Conservation (phyloP, 2,329 filamentous ascomycete genomes). For the Cryphonectria carpinicola region DNA sequence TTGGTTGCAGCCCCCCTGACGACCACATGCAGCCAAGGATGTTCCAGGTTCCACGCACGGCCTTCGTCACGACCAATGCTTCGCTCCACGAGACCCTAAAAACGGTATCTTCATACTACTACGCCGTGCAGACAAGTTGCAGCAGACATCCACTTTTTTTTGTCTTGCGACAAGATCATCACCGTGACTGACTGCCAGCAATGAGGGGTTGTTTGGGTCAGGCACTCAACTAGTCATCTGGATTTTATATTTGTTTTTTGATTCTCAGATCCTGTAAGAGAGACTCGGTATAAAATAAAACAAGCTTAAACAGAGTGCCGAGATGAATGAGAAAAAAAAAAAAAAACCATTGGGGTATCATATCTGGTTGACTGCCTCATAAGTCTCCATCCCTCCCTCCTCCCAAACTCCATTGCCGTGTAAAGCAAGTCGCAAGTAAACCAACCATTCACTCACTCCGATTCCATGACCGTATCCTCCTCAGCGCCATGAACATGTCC, state of each 20-base stretch:
- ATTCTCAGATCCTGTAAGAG: neutral
- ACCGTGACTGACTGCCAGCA: neutral
- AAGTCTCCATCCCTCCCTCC: neutral
- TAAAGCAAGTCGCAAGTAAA: neutral
- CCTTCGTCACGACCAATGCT: neutral
- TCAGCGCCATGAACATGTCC: conserved; percentile 28
- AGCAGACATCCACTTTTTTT: neutral
- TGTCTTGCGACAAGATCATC: neutral
- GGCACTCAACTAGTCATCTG: neutral
- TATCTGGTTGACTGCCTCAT: conserved; percentile 5
- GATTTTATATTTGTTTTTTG: neutral
- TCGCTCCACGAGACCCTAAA: neutral
- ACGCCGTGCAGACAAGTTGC: neutral
- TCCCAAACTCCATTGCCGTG: neutral
- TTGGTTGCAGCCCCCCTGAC: conserved; percentile 3
- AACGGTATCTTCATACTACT: neutral
- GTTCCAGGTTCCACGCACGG: neutral
- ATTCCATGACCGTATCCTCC: conserved; percentile 32
- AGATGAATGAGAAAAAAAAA: neutral
- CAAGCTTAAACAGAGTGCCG: conserved; percentile 1
- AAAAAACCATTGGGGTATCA: conserved; percentile 29
- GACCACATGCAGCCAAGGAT: conserved; percentile 6
- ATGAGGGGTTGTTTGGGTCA: neutral
- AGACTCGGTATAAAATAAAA: neutral
- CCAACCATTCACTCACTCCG: conserved; percentile 19